A percentile compares a stretch with the other conserved stretches of the same genome.
Conservation (phyloP, 345 rosid species). For the Linum lewisii region DNA sequence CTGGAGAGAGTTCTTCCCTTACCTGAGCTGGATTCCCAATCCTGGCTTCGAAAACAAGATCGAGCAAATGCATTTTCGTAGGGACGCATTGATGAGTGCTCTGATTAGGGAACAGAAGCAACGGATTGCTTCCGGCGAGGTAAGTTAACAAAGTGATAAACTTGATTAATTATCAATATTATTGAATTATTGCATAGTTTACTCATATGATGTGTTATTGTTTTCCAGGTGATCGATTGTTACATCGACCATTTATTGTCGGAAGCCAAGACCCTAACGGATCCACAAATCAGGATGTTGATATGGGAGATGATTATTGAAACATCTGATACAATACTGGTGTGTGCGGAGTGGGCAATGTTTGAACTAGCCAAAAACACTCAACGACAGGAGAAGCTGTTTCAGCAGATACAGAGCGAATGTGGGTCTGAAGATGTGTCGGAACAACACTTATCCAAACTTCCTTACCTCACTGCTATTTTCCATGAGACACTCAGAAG, state of each 20-base stretch:
- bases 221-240: conserved; percentile 49
- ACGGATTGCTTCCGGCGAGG: conserved; percentile 47
- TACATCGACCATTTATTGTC: conserved; percentile 50
- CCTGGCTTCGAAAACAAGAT: conserved; percentile 42
- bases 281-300: conserved; percentile 49
- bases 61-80: conserved; percentile 30
- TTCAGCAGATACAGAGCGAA: conserved; percentile 32
- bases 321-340: conserved; percentile 66
- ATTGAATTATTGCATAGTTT: no score
- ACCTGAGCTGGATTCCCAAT: conserved; percentile 72
- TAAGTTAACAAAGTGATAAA: conserved; percentile 7
- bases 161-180: no score
- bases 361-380: conserved; percentile 74
- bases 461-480: conserved; percentile 53
- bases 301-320: conserved; percentile 77
- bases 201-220: background rate
- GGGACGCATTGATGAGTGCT: conserved; percentile 62
- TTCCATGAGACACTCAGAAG: conserved; percentile 84
- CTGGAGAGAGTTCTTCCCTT: conserved; percentile 96
- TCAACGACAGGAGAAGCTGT: conserved; percentile 44
- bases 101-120: conserved; percentile 39
- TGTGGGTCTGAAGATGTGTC: conserved; percentile 47
- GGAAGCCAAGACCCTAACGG: conserved; percentile 50
- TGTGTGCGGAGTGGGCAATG: conserved; percentile 82
- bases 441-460: conserved; percentile 49